phyloP scores from a whole-genome alignment of 345 rosid genomes.

The Salix suchowensis region DNA sequence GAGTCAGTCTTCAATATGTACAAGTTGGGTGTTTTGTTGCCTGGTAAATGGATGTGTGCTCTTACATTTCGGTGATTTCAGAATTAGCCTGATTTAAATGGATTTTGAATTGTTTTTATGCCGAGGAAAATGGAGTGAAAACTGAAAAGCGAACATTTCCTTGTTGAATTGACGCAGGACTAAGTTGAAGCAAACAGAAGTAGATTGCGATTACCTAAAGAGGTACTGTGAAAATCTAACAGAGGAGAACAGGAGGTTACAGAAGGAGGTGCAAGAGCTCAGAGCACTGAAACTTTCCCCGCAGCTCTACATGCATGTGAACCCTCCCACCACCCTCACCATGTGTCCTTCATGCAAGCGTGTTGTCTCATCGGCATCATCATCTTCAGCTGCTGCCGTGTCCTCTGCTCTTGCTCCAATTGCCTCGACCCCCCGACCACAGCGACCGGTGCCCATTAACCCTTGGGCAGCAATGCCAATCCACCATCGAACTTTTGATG shows the following conservation, averaged over 20 bases:
- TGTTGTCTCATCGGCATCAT: constrained; percentile 36
- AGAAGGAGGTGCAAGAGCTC: constrained; percentile 81
- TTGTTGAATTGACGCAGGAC: constrained; percentile 44
- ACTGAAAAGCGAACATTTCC: background rate
- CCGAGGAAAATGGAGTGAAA: background rate
- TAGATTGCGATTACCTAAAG: constrained; percentile 75
- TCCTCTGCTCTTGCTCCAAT: constrained; percentile 20
- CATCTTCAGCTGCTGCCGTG: constrained; percentile 17
- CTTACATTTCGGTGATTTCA: background rate
- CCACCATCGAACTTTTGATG: constrained; percentile 21
- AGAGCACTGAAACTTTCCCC: constrained; percentile 81
- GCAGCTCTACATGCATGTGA: constrained; percentile 76
- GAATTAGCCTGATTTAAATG: background rate
- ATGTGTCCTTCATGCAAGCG: constrained; percentile 91
- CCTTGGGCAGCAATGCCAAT: constrained; percentile 54
- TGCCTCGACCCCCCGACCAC: constrained; percentile 14
- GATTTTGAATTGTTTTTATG: background rate
- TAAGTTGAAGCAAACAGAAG: constrained; percentile 86
- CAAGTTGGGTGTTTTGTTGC: background rate
- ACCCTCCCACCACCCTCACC: constrained; percentile 83
- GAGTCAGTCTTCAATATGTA: background rate
- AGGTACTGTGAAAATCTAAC: constrained; percentile 76
- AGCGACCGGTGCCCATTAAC: constrained; percentile 26
- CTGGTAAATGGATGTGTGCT: background rate
- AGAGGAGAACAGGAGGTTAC: constrained; percentile 69